A percentile compares a stretch with the other conserved stretches of the same genome.
These are phyloP conservation scores for Graphiopsis chlorocephala DNA, from an alignment of 2,329 filamentous ascomycete species.

Conservation along the genomic window DNA sequence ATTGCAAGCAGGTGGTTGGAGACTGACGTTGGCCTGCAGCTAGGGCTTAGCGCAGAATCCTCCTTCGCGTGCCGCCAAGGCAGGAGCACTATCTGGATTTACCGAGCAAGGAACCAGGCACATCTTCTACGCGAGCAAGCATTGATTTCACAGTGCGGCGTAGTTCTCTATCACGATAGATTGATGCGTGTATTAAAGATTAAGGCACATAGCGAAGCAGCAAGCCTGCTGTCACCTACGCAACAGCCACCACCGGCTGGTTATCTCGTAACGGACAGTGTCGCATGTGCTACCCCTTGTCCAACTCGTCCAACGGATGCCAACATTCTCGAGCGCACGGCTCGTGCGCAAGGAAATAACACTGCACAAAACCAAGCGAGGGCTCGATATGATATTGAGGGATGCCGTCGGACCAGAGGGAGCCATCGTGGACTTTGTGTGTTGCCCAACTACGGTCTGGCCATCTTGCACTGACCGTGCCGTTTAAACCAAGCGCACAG, in stretches of 20 bases:
- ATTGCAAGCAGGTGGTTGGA: slow-evolving; percentile 9
- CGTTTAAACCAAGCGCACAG: neutral
- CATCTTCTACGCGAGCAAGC: neutral
- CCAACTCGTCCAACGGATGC: slow-evolving; percentile 8
- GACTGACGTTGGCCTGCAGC: slow-evolving; percentile 11
- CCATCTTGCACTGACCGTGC: neutral
- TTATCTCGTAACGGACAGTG: neutral
- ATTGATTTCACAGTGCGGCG: neutral
- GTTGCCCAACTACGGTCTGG: neutral
- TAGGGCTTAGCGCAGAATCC: slow-evolving; percentile 9
- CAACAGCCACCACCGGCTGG: slow-evolving; percentile 3
- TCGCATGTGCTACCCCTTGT: slow-evolving; percentile 13
- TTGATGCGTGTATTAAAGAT: neutral
- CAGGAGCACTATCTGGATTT: neutral
- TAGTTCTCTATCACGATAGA: neutral
- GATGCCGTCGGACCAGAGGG: neutral
- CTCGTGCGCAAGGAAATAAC: slow-evolving; percentile 13
- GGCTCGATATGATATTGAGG: neutral
- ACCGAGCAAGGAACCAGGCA: slow-evolving; percentile 12
- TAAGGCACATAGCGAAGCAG: neutral
- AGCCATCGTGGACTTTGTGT: neutral
- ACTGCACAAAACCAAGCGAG: slow-evolving; percentile 1
- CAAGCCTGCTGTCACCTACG: slow-evolving; percentile 1
- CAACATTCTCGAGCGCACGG: slow-evolving; percentile 5
- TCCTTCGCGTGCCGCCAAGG: slow-evolving; percentile 10